Evolutionary conservation across 208 protist species (phyloP), one percentile per base, ranked within the genome.

Genomic region (Crithidia fasciculata): DNA sequence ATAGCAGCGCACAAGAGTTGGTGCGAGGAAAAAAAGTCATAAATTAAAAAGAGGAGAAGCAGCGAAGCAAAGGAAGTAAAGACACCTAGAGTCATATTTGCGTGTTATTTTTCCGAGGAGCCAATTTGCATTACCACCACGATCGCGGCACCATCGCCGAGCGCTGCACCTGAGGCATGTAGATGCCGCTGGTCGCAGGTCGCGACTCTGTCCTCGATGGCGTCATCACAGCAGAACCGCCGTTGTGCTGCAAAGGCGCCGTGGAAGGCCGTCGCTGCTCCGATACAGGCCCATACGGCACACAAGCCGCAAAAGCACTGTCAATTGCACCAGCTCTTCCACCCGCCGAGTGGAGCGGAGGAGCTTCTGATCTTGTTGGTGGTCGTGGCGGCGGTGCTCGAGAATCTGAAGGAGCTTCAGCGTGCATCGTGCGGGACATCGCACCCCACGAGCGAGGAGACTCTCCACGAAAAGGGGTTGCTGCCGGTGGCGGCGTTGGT

Each of bases 41-140:
- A 45, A 41, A 15, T 5, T n/a, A 19, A 44, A n/a, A 54, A 44
- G n/a, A 54, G 16, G 10, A 57, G 39, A 6, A 47, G 50, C 13
- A 44, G 15, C 15, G 28, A 41, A 15, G 52, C 13, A 66, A 41
- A 44, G 2, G 40, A 69, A 69, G 59, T 12, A 47, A 59, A 59
- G 47, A 15, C 59, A 36, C 28, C 8, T 7, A 44, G 55, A 19
- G 43, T 28, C n/a, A 37, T 40, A 5, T 12, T 43, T 71, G n/a
- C n/a, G n/a, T n/a, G n/a, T n/a, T n/a, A n/a, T n/a, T n/a, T n/a
- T n/a, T 28, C 1, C 1, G 28, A 28, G 28, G 28, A 1, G 28
- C 28, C 28, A 28, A 28, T 1, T 28, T 28, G 28, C 36, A 78
- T n/a, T 78, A 65, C 72, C 72, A 78, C 72, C 72, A 78, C 36